Base-by-base conservation (phyloP, 1,139 yeast species). In the Kodamaea ohmeri region DNA sequence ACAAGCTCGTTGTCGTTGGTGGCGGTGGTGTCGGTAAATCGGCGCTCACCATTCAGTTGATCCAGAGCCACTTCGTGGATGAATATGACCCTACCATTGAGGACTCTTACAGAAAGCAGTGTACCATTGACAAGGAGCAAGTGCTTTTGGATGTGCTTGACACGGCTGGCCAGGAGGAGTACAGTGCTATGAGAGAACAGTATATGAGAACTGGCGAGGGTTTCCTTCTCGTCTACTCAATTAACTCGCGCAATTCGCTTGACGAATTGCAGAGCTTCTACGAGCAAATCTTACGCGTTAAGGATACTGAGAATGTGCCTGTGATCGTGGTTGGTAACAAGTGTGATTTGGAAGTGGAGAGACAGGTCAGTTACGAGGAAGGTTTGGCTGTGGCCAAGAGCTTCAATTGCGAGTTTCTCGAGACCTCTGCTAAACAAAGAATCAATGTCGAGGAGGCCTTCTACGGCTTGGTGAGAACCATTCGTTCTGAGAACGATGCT, bases 1-100 rank as follows among this genome's bases (percentile, higher is more conserved):
- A 83, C 62, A 88, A 90, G 58, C 68, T 92, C 46, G 96, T 90
- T 15, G 97, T 92, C 41, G 96, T 92, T 37, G 97, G 97, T 41
- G 97, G 96, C 36, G 97, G 97, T 63, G 97, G 96, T 63, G 97
- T 92, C 43, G 98, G 98, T 65, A 92, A 92, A 62, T 86, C 96
- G 8, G 97, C 97, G 7, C 70, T 90, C 48, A 90, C 97, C 38
- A 89, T 90, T 48, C 95, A 89, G 61, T 71, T 83, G 52, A 87
- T 89, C 44, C 96, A 89, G 60, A 80, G 89, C 40, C 96, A 88
- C 60, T 90, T 90, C 58, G 95, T 90, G 28, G 96, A 88, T 59
- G 96, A 92, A 52, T 92, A 92, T 54, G 97, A 94, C 64, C 98
- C 98, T 12, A 92, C 98, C 14, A 92, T 92, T 54, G 98, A 92